A percentile compares a stretch with the other conserved stretches of the same genome.
These are phyloP conservation scores for Cryphonectria parasitica DNA, from an alignment of 2,329 filamentous ascomycete genomes.

Conservation along the genomic window DNA sequence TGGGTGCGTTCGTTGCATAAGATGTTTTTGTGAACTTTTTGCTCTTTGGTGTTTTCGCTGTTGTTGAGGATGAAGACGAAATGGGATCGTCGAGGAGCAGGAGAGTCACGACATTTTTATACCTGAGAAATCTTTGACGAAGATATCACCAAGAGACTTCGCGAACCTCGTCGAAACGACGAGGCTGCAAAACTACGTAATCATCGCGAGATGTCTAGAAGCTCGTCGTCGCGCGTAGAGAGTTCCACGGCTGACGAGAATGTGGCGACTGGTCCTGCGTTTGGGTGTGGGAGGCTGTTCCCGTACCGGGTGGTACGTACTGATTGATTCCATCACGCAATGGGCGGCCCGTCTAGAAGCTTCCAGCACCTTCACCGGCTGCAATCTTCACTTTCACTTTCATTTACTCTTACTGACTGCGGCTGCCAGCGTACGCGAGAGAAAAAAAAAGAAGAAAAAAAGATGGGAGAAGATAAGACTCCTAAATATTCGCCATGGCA, in stretches of 20 bases:
- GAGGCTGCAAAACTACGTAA: slow-evolving; percentile 27
- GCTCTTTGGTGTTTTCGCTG: background rate
- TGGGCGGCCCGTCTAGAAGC: slow-evolving; percentile 24
- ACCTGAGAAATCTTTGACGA: slow-evolving; percentile 10
- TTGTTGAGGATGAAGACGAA: slow-evolving; percentile 9
- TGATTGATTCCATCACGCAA: background rate
- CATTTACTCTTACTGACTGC: background rate
- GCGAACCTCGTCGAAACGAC: slow-evolving; percentile 24
- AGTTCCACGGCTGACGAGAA: slow-evolving; percentile 19
- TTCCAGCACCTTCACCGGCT: slow-evolving; percentile 32
- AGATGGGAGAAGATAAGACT: background rate
- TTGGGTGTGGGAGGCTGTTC: slow-evolving; percentile 7
- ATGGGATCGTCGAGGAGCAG: background rate
- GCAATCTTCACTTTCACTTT: background rate
- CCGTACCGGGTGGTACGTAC: background rate
- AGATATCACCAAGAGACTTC: slow-evolving; percentile 13
- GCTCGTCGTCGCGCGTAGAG: slow-evolving; percentile 19
- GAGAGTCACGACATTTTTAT: slow-evolving; percentile 24
- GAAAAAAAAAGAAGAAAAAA: background rate
- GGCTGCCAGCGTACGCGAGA: background rate
- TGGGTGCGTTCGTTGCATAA: slow-evolving; percentile 28
- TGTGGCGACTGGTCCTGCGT: slow-evolving; percentile 13
- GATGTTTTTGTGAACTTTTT: background rate
- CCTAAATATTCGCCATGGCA: background rate
- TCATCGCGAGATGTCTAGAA: slow-evolving; percentile 22